Evolutionary conservation across 192 early-diverging fungal species (phyloP).

Genomic region (Backusella sp.): DNA sequence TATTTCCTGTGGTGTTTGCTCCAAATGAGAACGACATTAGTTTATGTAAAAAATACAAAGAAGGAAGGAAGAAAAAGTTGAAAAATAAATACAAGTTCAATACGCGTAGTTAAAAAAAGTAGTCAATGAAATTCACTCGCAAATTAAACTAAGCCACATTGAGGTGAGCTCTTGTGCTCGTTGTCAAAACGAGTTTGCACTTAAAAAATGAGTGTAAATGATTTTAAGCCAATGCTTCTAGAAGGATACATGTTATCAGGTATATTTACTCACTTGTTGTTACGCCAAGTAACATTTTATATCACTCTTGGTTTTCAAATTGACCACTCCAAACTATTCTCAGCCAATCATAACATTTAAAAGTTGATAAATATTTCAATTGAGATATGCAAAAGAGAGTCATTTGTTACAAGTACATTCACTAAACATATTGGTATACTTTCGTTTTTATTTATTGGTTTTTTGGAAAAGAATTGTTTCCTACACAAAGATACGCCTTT

Average conservation of each 20-base stretch:
- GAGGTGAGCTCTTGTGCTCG: neutral
- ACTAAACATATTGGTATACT: too few species aligned
- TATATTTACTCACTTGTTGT: neutral
- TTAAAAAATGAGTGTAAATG: too few species aligned
- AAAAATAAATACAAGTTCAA: slow-evolving; percentile 1
- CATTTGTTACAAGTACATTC: too few species aligned
- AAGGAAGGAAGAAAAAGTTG: neutral
- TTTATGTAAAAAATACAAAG: neutral
- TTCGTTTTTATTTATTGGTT: neutral
- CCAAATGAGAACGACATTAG: slow-evolving; percentile 21
- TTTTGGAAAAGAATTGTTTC: neutral
- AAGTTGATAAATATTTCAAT: too few species aligned
- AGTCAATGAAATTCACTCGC: neutral
- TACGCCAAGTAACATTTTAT: neutral
- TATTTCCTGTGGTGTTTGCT: slow-evolving; percentile 8
- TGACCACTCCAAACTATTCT: neutral
- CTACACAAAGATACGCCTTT: neutral
- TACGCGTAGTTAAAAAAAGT: neutral
- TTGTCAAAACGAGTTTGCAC: neutral
- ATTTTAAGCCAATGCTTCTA: neutral
- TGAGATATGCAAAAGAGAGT: neutral
- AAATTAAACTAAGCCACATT: neutral
- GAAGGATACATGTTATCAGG: neutral
- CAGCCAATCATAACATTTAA: neutral
- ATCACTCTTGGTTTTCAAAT: neutral